Conservation (phyloP, 2,329 filamentous ascomycete genomes). For the Sporothrix brasiliensis region DNA sequence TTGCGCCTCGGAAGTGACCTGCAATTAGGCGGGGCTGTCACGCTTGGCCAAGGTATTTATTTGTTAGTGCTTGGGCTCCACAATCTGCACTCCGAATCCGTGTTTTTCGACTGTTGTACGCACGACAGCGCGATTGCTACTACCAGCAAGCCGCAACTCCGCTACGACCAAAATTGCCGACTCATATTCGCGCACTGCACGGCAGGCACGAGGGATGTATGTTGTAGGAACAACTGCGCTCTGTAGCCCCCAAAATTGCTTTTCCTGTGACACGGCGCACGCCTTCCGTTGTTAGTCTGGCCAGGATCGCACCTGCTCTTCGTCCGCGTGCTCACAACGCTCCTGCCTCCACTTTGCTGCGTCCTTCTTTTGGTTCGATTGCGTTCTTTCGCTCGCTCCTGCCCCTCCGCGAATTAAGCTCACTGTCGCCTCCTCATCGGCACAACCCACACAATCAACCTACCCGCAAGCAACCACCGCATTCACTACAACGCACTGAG, state of each 20-base stretch:
- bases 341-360: constrained; percentile 3
- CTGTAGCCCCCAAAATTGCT: neutral
- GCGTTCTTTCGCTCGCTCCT: constrained; percentile 1
- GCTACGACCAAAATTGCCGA: constrained; percentile 30
- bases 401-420: constrained; percentile 34
- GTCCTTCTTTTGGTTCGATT: neutral
- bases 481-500: constrained; percentile 20
- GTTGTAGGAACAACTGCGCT: neutral
- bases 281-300: constrained; percentile 16
- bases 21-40: constrained; percentile 21
- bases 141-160: constrained; percentile 13
- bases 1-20: constrained; percentile 25
- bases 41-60: constrained; percentile 20
- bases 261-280: constrained; percentile 24
- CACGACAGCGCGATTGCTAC: constrained; percentile 4
- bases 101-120: constrained; percentile 13
- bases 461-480: constrained; percentile 20
- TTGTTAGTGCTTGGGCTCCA: constrained; percentile 5
- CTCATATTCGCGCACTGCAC: constrained; percentile 25
- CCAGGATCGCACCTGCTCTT: constrained; percentile 13
- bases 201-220: constrained; percentile 9
- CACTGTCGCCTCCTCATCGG: constrained; percentile 24
- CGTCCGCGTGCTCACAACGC: constrained; percentile 17
- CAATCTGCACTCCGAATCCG: constrained; percentile 8
- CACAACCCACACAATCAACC: constrained; percentile 24